Base-by-base conservation (phyloP, 2,329 filamentous ascomycete species). In the Aspergillus calidoustus region DNA sequence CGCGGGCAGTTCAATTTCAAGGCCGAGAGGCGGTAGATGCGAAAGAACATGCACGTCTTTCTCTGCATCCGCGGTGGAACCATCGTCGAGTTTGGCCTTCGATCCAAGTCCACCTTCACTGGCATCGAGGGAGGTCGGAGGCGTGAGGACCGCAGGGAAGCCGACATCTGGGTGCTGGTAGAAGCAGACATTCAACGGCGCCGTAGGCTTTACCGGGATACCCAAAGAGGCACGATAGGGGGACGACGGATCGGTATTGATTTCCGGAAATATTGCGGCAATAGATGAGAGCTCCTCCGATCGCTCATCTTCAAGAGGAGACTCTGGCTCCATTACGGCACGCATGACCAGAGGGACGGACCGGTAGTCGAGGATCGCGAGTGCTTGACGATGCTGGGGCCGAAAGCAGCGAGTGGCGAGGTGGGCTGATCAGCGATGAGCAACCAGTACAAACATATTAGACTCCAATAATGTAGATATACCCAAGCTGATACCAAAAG, bases 251-350 rank as follows among this genome's bases (percentile, higher is more conserved):
- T 86, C 80, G 61, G 84, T 72, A 34, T 77, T 74, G 19, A 89
- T 81, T 74, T 89, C 87, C 1, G 87, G 87, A 62, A 81, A 89
- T 60, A 89, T 89, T 54, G 87, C 86, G 49, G 81, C 79, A 60
- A 89, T 81, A 25, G 86, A 82, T 9, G 80, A 81, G 51, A 89
- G 77, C 74, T 89, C 87, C 67, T 87, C 81, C 31, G 80, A 79
- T 64, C 87, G 82, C 67, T 89, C 86, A 70, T 89, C 86, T 13
- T 84, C 81, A 11, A 60, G 57, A 23, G 69, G 60, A 22, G 61
- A 59, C 17, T 70, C 68, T 56, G 72, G 68, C 66, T 79, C 78
- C 53, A 75, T 72, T 78, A 80, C 79, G 19, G 50, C 64, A 60
- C 11, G 54, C 59, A 52, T 62, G 54, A 43, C 38, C 38, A 51